A percentile compares a stretch with the other conserved stretches of the same genome.
Conservation (phyloP, 345 rosid genomes). For the Eucalyptus victrix region DNA sequence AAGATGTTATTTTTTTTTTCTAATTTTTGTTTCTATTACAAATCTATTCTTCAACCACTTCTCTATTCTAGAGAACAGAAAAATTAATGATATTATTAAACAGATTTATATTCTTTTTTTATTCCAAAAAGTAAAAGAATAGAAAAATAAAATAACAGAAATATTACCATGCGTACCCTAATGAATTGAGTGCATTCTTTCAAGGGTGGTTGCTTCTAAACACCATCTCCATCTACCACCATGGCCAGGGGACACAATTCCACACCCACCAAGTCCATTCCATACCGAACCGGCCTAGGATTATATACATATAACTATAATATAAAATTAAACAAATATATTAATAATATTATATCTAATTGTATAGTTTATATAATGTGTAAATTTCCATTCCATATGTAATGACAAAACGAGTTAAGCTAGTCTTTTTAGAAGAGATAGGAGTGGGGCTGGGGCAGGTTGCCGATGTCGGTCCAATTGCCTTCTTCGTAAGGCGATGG, state of each 20-base stretch:
- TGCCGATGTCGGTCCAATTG: background rate
- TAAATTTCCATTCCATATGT: background rate
- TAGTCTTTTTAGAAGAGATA: background rate
- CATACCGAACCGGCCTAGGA: background rate
- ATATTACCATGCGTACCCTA: accelerated
- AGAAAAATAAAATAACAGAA: accelerated
- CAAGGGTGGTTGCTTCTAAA: background rate
- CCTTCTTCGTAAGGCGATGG: background rate
- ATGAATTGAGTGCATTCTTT: no score
- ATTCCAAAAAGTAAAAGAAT: no score
- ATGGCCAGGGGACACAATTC: background rate
- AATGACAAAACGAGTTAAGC: background rate
- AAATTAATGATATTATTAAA: no score
- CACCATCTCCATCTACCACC: background rate
- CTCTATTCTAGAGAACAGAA: accelerated
- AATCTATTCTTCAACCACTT: no score
- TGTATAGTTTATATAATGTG: background rate
- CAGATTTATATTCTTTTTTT: no score
- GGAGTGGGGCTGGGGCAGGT: background rate
- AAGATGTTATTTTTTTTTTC: no score
- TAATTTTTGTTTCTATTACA: no score
- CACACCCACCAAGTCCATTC: background rate
- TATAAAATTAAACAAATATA: background rate
- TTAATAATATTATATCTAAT: no score
- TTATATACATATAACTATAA: no score